Percentiles rank a stretch among this genome's conserved stretches.
phyloP scores from a whole-genome alignment of 2,329 filamentous ascomycete species.

The Fusarium nanum region DNA sequence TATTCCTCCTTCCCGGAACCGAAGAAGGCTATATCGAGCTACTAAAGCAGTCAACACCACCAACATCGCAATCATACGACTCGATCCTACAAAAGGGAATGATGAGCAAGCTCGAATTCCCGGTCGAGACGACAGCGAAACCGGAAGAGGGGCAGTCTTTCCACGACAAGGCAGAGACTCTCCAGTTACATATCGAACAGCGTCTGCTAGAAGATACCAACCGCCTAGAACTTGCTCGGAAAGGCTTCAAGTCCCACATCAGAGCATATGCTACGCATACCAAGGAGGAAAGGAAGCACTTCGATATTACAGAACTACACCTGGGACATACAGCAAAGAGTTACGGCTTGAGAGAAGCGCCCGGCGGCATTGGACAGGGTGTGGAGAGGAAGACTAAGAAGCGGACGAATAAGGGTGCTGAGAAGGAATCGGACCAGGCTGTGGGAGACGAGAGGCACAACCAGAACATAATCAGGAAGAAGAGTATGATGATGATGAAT shows the following conservation, averaged over 20 bases:
- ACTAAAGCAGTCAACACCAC: slow-evolving; percentile 65
- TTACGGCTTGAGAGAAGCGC: slow-evolving; percentile 89
- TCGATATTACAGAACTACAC: slow-evolving; percentile 92
- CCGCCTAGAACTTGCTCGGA: slow-evolving; percentile 82
- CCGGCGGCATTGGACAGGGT: slow-evolving; percentile 79
- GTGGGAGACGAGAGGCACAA: slow-evolving; percentile 48
- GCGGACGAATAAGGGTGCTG: slow-evolving; percentile 48
- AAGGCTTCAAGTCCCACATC: slow-evolving; percentile 91
- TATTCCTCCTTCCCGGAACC: slow-evolving; percentile 90
- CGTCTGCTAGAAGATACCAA: slow-evolving; percentile 70
- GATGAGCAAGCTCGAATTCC: slow-evolving; percentile 68
- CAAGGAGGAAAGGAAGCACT: slow-evolving; percentile 83
- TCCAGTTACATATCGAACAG: slow-evolving; percentile 71
- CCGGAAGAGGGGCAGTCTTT: slow-evolving; percentile 57
- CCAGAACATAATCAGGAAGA: slow-evolving; percentile 66
- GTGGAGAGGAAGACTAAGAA: slow-evolving; percentile 61
- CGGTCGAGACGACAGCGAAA: slow-evolving; percentile 74
- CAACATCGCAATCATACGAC: slow-evolving; percentile 64
- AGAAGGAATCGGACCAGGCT: slow-evolving; percentile 55
- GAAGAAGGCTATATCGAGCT: slow-evolving; percentile 92
- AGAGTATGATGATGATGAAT: slow-evolving; percentile 73
- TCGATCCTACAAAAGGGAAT: slow-evolving; percentile 74
- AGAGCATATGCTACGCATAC: slow-evolving; percentile 95
- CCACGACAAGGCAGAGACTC: slow-evolving; percentile 65
- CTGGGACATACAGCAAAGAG: slow-evolving; percentile 94